These are phyloP conservation scores for Fomitopsis betulina DNA, from an alignment of 1,284 basidiomycete genomes.

Conservation along the genomic window DNA sequence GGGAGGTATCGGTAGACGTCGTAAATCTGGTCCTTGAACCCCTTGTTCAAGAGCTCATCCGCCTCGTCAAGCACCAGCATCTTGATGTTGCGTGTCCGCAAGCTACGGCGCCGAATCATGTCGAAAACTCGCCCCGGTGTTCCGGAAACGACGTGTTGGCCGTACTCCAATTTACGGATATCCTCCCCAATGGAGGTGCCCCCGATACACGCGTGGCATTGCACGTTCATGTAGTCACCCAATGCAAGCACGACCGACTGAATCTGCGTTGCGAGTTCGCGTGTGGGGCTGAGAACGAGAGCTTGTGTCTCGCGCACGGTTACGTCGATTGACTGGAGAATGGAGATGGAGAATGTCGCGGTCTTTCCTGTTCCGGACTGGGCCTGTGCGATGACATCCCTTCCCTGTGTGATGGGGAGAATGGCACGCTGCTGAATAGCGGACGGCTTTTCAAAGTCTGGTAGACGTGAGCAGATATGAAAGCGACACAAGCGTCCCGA, in stretches of 20 bases:
- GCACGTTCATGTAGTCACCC: conserved; percentile 99
- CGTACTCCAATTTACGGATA: conserved; percentile 97
- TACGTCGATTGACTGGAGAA: conserved; percentile 94
- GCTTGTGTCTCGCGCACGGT: conserved; percentile 96
- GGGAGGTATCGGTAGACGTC: conserved; percentile 99
- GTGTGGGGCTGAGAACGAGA: conserved; percentile 91
- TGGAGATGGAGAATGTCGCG: conserved; percentile 94
- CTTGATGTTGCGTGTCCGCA: conserved; percentile 98
- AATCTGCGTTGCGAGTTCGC: conserved; percentile 96
- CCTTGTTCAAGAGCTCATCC: conserved; percentile 96
- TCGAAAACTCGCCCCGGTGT: conserved; percentile 99
- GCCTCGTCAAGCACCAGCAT: conserved; percentile 99
- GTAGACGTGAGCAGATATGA: neutral
- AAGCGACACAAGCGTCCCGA: conserved; percentile 6
- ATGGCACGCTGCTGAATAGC: conserved; percentile 99
- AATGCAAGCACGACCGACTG: conserved; percentile 97
- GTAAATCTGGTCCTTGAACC: conserved; percentile 99
- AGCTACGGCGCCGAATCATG: conserved; percentile 94
- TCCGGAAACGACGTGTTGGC: conserved; percentile 96
- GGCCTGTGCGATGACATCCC: conserved; percentile 97
- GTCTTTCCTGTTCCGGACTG: conserved; percentile 99
- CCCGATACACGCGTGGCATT: conserved; percentile 98
- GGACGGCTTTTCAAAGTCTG: conserved; percentile 98
- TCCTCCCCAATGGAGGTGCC: conserved; percentile 98
- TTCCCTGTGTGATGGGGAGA: conserved; percentile 89